Evolutionary conservation across 495 filamentous ascomycete genomes (phyloP), one percentile per base, ranked within the genome.

Genomic region (Opeltia flavorubescens): DNA sequence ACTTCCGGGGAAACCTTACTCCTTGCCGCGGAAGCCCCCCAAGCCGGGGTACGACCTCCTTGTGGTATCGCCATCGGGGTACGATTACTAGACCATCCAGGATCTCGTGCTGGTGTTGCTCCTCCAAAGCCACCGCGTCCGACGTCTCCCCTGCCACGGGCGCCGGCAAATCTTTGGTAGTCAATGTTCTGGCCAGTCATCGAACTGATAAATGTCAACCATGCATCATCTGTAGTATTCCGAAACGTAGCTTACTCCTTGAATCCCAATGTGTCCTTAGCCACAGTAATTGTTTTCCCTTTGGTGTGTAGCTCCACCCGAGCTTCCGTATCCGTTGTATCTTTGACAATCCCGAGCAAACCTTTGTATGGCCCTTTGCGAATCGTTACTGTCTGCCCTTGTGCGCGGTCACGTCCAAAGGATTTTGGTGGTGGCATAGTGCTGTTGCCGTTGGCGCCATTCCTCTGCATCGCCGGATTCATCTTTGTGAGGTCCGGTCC

Each of bases 281-380:
- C 71, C 25, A 96, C 75, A 13, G 78, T 81, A 44, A 96, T 79
- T 5, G 80, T 76, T 69, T 94, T 95, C 64, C 76, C 81, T 63
- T 89, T 91, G 20, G 86, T 84, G 62, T 95, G 89, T 23, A 99
- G 69, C 62, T 96, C 93, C 29, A 99, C 83, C 18, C 87, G 80
- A 25, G 84, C 89, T 50, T 82, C 77, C 0, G 71, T 74, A 48
- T 93, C 87, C 0, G 83, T 89, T 0, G 93, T 78, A 58, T 96
- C 87, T 56, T 93, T 94, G 53, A 99, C 85, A 47, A 94, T 94
- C 52, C 93, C 93, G 40, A 99, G 71, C 12, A 95, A 68, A 43
- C 89, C 91, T 65, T 99, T 99, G 64, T 87, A 84, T 1, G 78
- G 77, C 8, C 93, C 93, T 55, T 76, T 83, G 39, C 78, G 69